These are phyloP conservation scores for Chlorella sp. DNA, from an alignment of 139 green algal species.

Conservation along the genomic window DNA sequence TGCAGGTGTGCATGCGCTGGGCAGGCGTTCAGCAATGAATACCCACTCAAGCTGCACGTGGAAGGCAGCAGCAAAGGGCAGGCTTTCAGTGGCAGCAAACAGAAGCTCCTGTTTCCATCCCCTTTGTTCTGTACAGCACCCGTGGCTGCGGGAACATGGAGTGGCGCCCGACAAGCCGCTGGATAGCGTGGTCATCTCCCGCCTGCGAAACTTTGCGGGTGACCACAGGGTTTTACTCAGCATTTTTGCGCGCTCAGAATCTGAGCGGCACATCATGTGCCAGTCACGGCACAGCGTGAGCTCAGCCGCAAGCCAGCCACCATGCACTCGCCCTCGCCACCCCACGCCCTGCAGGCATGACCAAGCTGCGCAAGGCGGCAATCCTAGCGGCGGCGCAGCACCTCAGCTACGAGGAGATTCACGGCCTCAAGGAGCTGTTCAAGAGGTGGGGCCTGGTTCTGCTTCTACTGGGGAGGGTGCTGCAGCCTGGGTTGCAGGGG, in stretches of 20 bases:
- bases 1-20: not conserved
- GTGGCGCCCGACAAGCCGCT: conserved; percentile 58
- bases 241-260: too few relatives aligned
- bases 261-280: too few relatives aligned
- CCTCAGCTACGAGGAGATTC: conserved; percentile 41
- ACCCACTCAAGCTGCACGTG: too few relatives aligned
- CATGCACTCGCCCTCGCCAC: too few relatives aligned
- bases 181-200: conserved; percentile 73
- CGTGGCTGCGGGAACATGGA: conserved; percentile 65
- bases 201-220: conserved; percentile 68
- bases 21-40: too few relatives aligned
- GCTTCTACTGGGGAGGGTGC: too few relatives aligned
- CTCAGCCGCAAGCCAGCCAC: too few relatives aligned
- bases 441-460: conserved; percentile 32
- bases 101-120: not conserved
- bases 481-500: too few relatives aligned
- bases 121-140: conserved; percentile 23
- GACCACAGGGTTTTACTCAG: too few relatives aligned
- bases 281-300: too few relatives aligned
- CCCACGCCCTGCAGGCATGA: not conserved
- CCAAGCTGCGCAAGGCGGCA: conserved; percentile 62
- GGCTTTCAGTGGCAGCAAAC: too few relatives aligned
- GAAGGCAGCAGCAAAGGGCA: too few relatives aligned
- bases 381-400: conserved; percentile 22
- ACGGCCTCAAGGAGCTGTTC: conserved; percentile 81